phyloP scores from a whole-genome alignment of 805 yeast species.

The Candida easanensis region DNA sequence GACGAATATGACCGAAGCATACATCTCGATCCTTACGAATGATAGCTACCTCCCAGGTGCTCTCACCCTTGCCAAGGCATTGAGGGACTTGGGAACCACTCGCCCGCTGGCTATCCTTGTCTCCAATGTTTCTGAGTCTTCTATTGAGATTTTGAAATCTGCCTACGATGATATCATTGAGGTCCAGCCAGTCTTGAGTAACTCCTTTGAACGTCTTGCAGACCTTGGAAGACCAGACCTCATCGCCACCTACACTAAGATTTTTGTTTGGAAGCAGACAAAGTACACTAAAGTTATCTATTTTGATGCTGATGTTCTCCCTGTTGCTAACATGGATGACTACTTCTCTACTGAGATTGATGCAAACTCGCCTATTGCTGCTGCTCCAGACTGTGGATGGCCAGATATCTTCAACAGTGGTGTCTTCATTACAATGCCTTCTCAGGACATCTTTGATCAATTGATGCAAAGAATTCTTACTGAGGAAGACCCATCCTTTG shows the following conservation, averaged over 20 bases:
- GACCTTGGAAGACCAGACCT: conserved; percentile 48
- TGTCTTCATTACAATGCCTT: conserved; percentile 55
- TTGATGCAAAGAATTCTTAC: conserved; percentile 32
- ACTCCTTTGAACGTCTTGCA: conserved; percentile 23
- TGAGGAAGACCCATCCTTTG: conserved; percentile 44
- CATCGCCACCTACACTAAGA: conserved; percentile 45
- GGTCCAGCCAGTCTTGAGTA: conserved; percentile 24
- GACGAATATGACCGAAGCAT: conserved; percentile 31
- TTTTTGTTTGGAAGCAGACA: conserved; percentile 44
- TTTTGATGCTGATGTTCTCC: conserved; percentile 62
- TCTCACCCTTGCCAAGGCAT: conserved; percentile 41
- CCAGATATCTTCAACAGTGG: conserved; percentile 84
- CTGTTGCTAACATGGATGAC: conserved; percentile 30
- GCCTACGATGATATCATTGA: conserved; percentile 29
- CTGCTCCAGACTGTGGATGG: conserved; percentile 78
- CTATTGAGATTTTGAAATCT: conserved; percentile 8
- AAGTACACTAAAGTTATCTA: conserved; percentile 48
- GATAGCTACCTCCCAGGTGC: conserved; percentile 54
- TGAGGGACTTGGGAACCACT: conserved; percentile 24
- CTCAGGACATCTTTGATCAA: conserved; percentile 35
- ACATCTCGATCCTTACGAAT: conserved; percentile 45
- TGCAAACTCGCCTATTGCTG: conserved; percentile 22
- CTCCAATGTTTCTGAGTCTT: conserved; percentile 25
- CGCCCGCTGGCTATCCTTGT: conserved; percentile 15
- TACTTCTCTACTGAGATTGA: conserved; percentile 24